These are phyloP conservation scores for Cryptosporidium tyzzeri DNA, from an alignment of 169 alveolate genomes.

Conservation along the genomic window DNA sequence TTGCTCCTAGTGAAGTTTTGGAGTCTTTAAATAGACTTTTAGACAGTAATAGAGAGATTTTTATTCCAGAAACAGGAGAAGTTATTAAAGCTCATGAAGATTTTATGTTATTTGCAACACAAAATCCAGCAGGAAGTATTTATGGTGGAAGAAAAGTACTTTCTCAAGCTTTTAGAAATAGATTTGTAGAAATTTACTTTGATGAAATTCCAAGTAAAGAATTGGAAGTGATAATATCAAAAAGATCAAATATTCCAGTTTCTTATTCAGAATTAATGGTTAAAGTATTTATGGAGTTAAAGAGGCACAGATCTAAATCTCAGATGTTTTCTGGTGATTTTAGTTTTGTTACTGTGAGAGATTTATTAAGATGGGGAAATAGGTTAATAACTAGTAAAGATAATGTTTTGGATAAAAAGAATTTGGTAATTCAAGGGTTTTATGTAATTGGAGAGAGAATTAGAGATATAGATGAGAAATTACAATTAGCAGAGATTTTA, in stretches of 20 bases:
- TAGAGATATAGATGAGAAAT: constrained; percentile 89
- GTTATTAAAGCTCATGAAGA: constrained; percentile 96
- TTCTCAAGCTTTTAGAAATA: constrained; percentile 97
- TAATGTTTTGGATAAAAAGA: constrained; percentile 78
- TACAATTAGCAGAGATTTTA: constrained; percentile 84
- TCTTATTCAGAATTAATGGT: constrained; percentile 94
- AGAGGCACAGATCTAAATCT: constrained; percentile 87
- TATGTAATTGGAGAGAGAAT: constrained; percentile 94
- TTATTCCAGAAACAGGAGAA: constrained; percentile 95
- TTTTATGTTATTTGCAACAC: constrained; percentile 99
- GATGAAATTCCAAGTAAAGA: constrained; percentile 93
- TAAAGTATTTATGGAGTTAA: constrained; percentile 91
- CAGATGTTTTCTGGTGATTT: constrained; percentile 83
- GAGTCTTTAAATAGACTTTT: constrained; percentile 98
- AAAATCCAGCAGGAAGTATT: constrained; percentile 97
- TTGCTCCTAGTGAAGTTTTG: constrained; percentile 98
- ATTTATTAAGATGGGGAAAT: constrained; percentile 98
- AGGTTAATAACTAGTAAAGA: constrained; percentile 77
- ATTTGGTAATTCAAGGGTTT: constrained; percentile 92
- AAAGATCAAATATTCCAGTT: constrained; percentile 94
- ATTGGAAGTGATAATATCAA: constrained; percentile 91
- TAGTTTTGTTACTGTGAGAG: constrained; percentile 97
- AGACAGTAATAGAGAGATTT: constrained; percentile 98
- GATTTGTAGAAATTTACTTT: constrained; percentile 95
- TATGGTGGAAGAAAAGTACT: constrained; percentile 99